Evolutionary conservation across 352 stramenopile species (phyloP), one percentile per base, ranked within the genome.

Genomic region (Phytopythium aichiense): DNA sequence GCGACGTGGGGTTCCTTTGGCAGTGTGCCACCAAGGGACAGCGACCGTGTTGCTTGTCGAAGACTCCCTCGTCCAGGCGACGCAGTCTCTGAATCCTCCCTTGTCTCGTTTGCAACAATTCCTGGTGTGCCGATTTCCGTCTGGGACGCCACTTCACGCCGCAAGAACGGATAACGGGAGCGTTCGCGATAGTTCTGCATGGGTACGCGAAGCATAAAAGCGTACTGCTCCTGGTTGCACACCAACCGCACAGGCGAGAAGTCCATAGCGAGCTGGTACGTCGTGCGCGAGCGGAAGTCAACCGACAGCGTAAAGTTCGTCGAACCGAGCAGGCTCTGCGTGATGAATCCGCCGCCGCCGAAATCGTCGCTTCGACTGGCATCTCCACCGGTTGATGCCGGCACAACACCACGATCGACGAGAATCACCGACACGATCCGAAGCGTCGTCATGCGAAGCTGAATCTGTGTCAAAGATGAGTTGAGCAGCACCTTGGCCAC

Each of bases 401-500:
- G 25, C 25, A 35, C 11, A 12, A 60, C 74, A 40, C 63, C 67
- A 7, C 63, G 58, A 30, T 91, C 77, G 38, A 90, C 79, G 37
- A 92, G 67, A 64, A 95, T 88, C 11, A 86, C 74, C 15, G 87
- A 91, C 2, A 93, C 84, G 42, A 95, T 76, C 25, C 87, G 79
- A 54, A 94, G 63, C 13, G 83, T 71, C 25, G 79, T 74, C 53
- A 91, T 66, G 58, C 86, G 70, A 7, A 95, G 61, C 61, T 88
- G 75, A 7, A 94, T 52, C 56, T 92, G 79, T 53, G 77, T 87
- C 37, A 95, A 62, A 20, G 83, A 92, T 12, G 84, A 86, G 58
- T 95, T 95, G 31, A 93, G 65, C n/a, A 95, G 62, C 56, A 95
- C 83, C 56, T 95, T 94, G 8, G 79, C 83, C 46, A 94, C 79